Base-by-base conservation (phyloP, 257 asterid genomes). In the Solanum chmielewskii region DNA sequence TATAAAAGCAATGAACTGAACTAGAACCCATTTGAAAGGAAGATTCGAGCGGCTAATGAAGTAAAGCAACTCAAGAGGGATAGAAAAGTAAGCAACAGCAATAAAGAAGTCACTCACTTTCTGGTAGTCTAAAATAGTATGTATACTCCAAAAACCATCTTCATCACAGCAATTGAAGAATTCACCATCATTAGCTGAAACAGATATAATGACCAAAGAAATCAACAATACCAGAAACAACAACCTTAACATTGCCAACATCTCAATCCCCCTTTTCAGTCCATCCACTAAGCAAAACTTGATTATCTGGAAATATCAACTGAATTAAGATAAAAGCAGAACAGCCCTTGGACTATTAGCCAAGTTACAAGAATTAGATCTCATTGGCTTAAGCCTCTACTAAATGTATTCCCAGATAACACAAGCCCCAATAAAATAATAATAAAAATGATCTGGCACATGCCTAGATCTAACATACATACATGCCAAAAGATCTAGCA, bases 21-120 rank as follows among this genome's bases (percentile, higher is more conserved):
- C 76, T 6, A 91, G 89, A 39, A 91, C 93, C 93, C 93, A 91
- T 88, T 90, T 91, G 87, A 91, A 91, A 64, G 93, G 93, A 27
- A 91, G 88, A 89, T 89, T 86, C 33, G 93, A 89, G 86, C 88
- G 89, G 78, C 92, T 91, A 90, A 91, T 78, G 84, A 91, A 91
- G 88, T 88, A 91, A 12, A 91, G 88, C 84, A 91, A 86, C 86
- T 91, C 93, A 41, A 91, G 45, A 18, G 93, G 93, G 81, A 91
- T 91, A 6, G 93, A 91, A 74, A 91, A 91, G 78, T 91, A 91
- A 60, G 93, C 93, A 78, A 89, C 87, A 35, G 92, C 93, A 87
- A 91, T 91, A 80, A 91, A 91, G 89, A 91, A 87, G 87, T 91
- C 93, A 78, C 92, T 85, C 86, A 90, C 90, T 90, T 68, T 91